These are phyloP conservation scores for Hyphopichia buzzinii DNA, from an alignment of 1,139 yeast genomes.

Conservation along the genomic window DNA sequence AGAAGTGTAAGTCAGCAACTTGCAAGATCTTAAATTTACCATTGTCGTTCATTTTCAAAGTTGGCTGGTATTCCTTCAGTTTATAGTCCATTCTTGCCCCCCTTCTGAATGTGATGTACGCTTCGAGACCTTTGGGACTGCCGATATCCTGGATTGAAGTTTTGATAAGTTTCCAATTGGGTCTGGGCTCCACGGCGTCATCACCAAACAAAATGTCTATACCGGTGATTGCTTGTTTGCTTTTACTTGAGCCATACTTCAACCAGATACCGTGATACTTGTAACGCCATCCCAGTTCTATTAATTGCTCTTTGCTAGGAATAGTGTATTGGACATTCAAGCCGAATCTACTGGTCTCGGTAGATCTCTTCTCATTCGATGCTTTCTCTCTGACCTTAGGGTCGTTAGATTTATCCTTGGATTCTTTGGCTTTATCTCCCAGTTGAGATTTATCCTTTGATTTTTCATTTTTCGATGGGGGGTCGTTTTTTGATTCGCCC, in stretches of 20 bases:
- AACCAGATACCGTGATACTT: conserved; percentile 20
- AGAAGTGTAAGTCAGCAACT: conserved; percentile 73
- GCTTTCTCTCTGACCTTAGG: conserved; percentile 5
- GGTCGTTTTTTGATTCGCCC: conserved; percentile 4
- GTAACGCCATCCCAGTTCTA: conserved; percentile 34
- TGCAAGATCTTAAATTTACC: conserved; percentile 69
- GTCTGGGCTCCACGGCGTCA: conserved; percentile 76
- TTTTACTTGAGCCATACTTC: conserved; percentile 15
- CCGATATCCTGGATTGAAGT: conserved; percentile 20
- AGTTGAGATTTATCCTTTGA: background rate
- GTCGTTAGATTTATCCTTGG: conserved; percentile 4
- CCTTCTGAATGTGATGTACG: conserved; percentile 25
- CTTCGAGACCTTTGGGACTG: conserved; percentile 9
- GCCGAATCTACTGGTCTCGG: conserved; percentile 17
- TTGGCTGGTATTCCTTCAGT: conserved; percentile 11
- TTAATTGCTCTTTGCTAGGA: conserved; percentile 32
- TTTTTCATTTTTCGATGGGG: background rate
- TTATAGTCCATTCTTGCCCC: conserved; percentile 21
- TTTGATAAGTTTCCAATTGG: conserved; percentile 56
- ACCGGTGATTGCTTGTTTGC: conserved; percentile 31
- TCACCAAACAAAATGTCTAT: conserved; percentile 69
- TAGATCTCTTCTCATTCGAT: conserved; percentile 6
- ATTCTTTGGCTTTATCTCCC: conserved; percentile 1
- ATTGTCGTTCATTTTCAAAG: conserved; percentile 18
- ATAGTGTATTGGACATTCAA: conserved; percentile 24